phyloP scores from a whole-genome alignment of 2,329 filamentous ascomycete genomes.

The Diaporthe longicolla region DNA sequence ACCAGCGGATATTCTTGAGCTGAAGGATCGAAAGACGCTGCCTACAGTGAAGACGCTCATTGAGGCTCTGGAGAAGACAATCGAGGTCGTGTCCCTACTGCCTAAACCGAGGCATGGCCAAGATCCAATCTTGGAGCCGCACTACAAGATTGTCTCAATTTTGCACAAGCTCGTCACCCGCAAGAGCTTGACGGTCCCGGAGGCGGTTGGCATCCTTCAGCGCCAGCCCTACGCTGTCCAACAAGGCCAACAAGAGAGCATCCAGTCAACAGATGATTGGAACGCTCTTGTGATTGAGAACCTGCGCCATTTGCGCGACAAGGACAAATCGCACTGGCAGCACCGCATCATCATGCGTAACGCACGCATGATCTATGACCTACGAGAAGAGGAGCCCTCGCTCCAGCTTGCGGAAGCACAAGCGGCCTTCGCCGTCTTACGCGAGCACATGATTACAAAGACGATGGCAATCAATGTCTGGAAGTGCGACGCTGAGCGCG shows the following conservation, averaged over 20 bases:
- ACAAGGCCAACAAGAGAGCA: constrained; percentile 62
- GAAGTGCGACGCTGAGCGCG: constrained; percentile 88
- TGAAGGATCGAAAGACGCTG: constrained; percentile 56
- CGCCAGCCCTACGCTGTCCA: constrained; percentile 68
- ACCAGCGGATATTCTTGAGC: constrained; percentile 58
- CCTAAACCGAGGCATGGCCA: constrained; percentile 70
- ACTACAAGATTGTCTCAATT: constrained; percentile 90
- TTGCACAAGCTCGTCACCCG: constrained; percentile 83
- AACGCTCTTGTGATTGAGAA: constrained; percentile 68
- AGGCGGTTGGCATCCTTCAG: constrained; percentile 67
- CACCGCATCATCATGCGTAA: constrained; percentile 89
- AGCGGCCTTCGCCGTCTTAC: constrained; percentile 84
- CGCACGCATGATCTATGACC: constrained; percentile 68
- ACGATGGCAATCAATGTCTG: constrained; percentile 96
- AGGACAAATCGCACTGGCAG: constrained; percentile 96
- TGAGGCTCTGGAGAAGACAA: constrained; percentile 64
- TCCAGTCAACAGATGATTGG: constrained; percentile 74
- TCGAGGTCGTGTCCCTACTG: constrained; percentile 64
- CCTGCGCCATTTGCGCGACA: constrained; percentile 69
- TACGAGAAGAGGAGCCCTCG: constrained; percentile 50
- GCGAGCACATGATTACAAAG: constrained; percentile 85
- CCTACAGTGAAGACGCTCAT: constrained; percentile 61
- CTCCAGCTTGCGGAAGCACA: constrained; percentile 76
- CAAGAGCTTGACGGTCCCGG: constrained; percentile 61
- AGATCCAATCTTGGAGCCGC: constrained; percentile 89